Evolutionary conservation across 306 rosid species (phyloP), one percentile per base, ranked within the genome.

Genomic region (Ormosia semicastrata): DNA sequence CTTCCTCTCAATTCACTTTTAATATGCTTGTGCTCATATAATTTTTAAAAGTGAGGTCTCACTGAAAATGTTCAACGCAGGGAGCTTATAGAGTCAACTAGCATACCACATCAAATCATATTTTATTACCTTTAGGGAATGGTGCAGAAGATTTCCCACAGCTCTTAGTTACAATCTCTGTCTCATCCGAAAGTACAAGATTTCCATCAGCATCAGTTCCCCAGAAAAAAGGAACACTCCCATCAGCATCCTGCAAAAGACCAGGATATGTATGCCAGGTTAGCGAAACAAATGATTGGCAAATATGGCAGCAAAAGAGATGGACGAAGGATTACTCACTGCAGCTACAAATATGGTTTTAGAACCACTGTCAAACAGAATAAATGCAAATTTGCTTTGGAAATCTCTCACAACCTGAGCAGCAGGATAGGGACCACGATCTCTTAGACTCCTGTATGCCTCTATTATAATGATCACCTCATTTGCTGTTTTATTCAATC

Each of bases 321-420:
- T 33, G 65, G 37, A 77, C 65, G 7, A 37, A 47, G 53, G 30
- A 80, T 63, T 79, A 92, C 99, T 92, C 84, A 95, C 99, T 57
- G 90, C 65, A 79, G 98, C 93, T 14, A 90, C 6, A 77, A 95
- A 93, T 29, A 88, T 12, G 53, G 84, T 81, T 81, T 89, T 92
- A 29, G 96, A 81, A 81, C 91, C 34, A 79, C 94, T 82, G 85
- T 95, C 99, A 58, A 66, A 93, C 75, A 95, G 92, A 79, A 93
- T 37, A 80, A 93, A 95, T 13, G 94, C 88, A 86, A 88, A 95
- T 83, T 93, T 95, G 79, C 99, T 98, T 14, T 92, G 91, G 88
- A 95, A 89, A 77, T 93, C 99, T 91, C 97, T 93, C 85, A 93
- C 97, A 76, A 96, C 99, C 85, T 96, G 98, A 78, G 93, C 90